Evolutionary conservation across 371 early-diverging fungal genomes (phyloP).

Genomic region (Apophysomyces elegans): DNA sequence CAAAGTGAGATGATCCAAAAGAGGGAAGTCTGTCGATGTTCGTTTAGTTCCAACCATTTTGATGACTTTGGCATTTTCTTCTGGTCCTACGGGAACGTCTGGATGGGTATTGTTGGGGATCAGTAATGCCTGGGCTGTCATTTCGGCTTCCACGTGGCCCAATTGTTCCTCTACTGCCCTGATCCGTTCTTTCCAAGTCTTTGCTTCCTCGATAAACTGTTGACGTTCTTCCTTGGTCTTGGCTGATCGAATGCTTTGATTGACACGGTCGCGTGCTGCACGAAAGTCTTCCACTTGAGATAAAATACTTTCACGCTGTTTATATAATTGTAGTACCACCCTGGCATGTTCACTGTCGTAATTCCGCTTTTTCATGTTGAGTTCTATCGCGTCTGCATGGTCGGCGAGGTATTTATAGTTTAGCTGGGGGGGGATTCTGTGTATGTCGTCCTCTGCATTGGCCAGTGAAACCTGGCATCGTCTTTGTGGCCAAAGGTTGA

Average conservation of each 20-base stretch:
- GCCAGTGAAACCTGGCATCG: not conserved
- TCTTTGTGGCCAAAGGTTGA: not conserved
- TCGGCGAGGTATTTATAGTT: constrained; percentile 63
- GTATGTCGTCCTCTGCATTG: constrained; percentile 21
- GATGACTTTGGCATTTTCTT: constrained; percentile 59
- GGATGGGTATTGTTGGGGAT: constrained; percentile 80
- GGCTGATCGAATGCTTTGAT: constrained; percentile 15
- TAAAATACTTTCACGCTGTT: constrained; percentile 29
- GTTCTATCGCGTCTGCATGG: constrained; percentile 41
- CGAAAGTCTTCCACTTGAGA: constrained; percentile 3
- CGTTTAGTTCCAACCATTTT: constrained; percentile 43
- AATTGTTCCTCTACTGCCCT: constrained; percentile 47
- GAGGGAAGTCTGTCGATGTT: constrained; percentile 17
- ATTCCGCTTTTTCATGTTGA: constrained; percentile 60
- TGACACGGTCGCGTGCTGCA: constrained; percentile 2
- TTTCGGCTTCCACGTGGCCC: constrained; percentile 37
- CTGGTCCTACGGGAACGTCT: constrained; percentile 68
- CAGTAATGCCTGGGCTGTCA: constrained; percentile 60
- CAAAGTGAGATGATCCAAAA: constrained; percentile 75
- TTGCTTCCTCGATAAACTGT: constrained; percentile 49
- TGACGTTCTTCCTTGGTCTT: constrained; percentile 27
- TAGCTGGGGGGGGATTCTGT: constrained; percentile 53
- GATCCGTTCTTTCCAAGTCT: constrained; percentile 49
- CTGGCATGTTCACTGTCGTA: constrained; percentile 44
- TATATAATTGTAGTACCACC: constrained; percentile 54